A percentile compares a stretch with the other conserved stretches of the same genome.
These are phyloP conservation scores for Polytrichum formosum DNA, from an alignment of 225 moss, liverwort and hornwort species.

Conservation along the genomic window DNA sequence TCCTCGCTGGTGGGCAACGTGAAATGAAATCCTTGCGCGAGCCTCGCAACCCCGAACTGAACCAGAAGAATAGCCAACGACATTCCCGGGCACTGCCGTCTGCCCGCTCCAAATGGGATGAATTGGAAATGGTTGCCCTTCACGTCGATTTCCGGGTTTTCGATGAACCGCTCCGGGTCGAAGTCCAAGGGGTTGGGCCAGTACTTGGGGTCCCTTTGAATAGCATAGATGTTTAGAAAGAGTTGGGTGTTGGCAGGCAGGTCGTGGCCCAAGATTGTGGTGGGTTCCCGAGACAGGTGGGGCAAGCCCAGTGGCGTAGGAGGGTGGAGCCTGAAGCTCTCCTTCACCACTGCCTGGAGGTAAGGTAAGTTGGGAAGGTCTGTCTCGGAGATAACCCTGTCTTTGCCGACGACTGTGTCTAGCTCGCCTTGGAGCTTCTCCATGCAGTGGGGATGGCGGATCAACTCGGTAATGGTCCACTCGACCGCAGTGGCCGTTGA, in stretches of 20 bases:
- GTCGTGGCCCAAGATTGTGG: neutral
- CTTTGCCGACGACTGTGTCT: neutral
- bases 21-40: slow-evolving; percentile 21
- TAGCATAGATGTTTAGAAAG: neutral
- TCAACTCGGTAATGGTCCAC: neutral
- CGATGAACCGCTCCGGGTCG: slow-evolving; percentile 24
- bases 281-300: neutral
- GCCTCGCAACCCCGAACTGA: neutral
- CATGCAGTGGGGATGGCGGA: slow-evolving; percentile 1
- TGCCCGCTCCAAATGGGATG: slow-evolving; percentile 23
- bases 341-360: slow-evolving; percentile 1
- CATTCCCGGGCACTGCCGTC: slow-evolving; percentile 22
- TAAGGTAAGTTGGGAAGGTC: neutral
- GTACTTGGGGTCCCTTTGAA: slow-evolving; percentile 12
- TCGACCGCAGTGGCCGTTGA: neutral
- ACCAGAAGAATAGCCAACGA: slow-evolving; percentile 4
- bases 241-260: slow-evolving; percentile 1
- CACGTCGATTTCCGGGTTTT: neutral
- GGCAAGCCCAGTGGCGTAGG: neutral
- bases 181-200: slow-evolving; percentile 18
- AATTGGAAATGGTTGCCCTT: slow-evolving; percentile 10
- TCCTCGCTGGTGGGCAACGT: neutral
- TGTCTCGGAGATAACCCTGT: neutral
- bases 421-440: neutral
- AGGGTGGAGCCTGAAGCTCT: slow-evolving; percentile 1